A percentile compares a stretch with the other conserved stretches of the same genome.
Conservation (phyloP, 1,139 yeast genomes). For the Zygoascus meyerae region DNA sequence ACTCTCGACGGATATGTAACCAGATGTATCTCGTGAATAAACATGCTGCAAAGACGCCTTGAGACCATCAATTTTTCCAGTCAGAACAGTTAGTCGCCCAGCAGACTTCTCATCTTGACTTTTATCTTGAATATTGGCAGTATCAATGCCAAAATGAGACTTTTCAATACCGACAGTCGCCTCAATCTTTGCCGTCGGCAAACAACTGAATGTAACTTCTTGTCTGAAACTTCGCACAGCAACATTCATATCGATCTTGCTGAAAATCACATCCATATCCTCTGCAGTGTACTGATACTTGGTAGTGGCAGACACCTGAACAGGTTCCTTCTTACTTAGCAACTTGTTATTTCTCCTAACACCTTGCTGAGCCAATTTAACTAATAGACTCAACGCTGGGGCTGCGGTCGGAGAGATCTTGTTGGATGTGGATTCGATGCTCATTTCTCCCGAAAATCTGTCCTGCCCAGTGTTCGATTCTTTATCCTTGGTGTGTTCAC, state of each 20-base stretch:
- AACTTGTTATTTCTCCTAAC: slow-evolving; percentile 10
- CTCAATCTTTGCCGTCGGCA: slow-evolving; percentile 88
- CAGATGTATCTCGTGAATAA: slow-evolving; percentile 85
- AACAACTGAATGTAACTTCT: slow-evolving; percentile 73
- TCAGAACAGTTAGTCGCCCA: slow-evolving; percentile 1
- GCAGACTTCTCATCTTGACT: slow-evolving; percentile 20
- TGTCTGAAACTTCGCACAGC: slow-evolving; percentile 68
- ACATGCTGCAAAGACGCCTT: slow-evolving; percentile 79
- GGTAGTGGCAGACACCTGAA: background rate
- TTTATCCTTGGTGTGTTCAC: slow-evolving; percentile 15
- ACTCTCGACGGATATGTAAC: slow-evolving; percentile 55
- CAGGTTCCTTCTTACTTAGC: background rate
- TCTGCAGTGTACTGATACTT: slow-evolving; percentile 8
- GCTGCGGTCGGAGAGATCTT: slow-evolving; percentile 66
- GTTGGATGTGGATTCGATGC: slow-evolving; percentile 70
- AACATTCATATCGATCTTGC: slow-evolving; percentile 57
- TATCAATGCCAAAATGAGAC: slow-evolving; percentile 51
- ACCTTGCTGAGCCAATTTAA: slow-evolving; percentile 11
- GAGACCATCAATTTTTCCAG: slow-evolving; percentile 43
- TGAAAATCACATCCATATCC: slow-evolving; percentile 21
- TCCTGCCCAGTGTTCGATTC: slow-evolving; percentile 35
- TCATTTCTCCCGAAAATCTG: slow-evolving; percentile 46
- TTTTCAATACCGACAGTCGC: slow-evolving; percentile 73
- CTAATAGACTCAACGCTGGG: slow-evolving; percentile 62
- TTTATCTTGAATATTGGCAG: slow-evolving; percentile 30